Percentiles rank a stretch among this genome's conserved stretches.
Evolutionary conservation across 129 eudicot genomes (phyloP).

Genomic region (Centrapalus pauciflorus): DNA sequence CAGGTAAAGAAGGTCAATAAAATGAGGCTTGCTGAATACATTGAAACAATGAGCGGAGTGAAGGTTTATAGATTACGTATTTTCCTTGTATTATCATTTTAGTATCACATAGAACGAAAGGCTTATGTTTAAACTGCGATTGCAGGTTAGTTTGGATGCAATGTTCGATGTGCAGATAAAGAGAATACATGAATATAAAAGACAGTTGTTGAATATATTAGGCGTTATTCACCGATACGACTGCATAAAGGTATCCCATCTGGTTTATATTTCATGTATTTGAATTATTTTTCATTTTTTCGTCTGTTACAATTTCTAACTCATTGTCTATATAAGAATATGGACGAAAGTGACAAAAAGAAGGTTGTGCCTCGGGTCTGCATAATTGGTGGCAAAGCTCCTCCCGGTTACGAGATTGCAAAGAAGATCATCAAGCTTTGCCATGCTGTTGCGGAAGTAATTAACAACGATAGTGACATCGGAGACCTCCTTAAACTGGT

Average conservation of each 20-base stretch:
- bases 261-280: neutral
- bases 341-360: constrained; percentile 36
- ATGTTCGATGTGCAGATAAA: constrained; percentile 62
- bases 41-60: constrained; percentile 50
- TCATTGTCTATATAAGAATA: constrained; percentile 27
- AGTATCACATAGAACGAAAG: too few relatives aligned
- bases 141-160: constrained; percentile 61
- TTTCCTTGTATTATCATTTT: neutral
- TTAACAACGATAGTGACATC: constrained; percentile 42
- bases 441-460: constrained; percentile 53
- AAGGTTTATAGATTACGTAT: constrained; percentile 28
- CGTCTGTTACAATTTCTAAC: neutral
- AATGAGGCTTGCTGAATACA: constrained; percentile 57
- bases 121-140: neutral
- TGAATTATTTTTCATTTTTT: neutral
- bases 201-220: constrained; percentile 46
- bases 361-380: constrained; percentile 55
- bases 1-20: constrained; percentile 55
- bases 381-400: constrained; percentile 63
- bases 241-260: constrained; percentile 53
- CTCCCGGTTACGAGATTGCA: constrained; percentile 60
- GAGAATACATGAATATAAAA: constrained; percentile 57
- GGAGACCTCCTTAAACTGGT: constrained; percentile 62
- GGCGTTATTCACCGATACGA: constrained; percentile 59
- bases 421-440: constrained; percentile 60